These are phyloP conservation scores for Pythium sukuiense DNA, from an alignment of 352 stramenopile species.

Conservation along the genomic window DNA sequence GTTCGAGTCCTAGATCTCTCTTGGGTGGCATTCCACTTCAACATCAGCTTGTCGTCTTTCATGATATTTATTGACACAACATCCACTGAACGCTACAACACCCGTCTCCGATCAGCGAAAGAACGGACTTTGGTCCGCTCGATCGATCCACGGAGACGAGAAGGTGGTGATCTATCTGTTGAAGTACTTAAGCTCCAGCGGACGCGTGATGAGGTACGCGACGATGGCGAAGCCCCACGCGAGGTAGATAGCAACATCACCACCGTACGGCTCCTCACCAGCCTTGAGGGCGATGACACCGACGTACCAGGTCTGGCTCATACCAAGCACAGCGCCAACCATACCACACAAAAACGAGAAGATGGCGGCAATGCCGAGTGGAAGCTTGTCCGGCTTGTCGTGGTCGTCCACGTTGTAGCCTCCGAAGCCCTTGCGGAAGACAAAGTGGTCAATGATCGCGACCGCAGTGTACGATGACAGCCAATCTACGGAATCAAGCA, in stretches of 20 bases:
- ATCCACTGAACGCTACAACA: too few relatives aligned
- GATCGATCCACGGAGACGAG: too few relatives aligned
- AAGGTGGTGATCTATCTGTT: constrained; percentile 18
- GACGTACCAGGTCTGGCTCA: constrained; percentile 54
- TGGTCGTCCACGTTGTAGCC: constrained; percentile 47
- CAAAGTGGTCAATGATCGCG: constrained; percentile 39
- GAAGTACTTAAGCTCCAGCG: constrained; percentile 48
- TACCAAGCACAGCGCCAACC: constrained; percentile 38
- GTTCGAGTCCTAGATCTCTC: too few relatives aligned
- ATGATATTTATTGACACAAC: too few relatives aligned
- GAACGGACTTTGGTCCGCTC: too few relatives aligned
- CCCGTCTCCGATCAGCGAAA: too few relatives aligned
- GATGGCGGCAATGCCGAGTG: constrained; percentile 38
- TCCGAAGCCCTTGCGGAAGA: constrained; percentile 44
- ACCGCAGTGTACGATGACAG: constrained; percentile 41
- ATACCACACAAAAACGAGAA: constrained; percentile 42
- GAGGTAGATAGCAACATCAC: constrained; percentile 44
- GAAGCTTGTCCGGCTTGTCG: constrained; percentile 43
- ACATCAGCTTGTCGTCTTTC: too few relatives aligned
- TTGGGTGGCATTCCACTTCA: too few relatives aligned
- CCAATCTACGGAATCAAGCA: constrained; percentile 28
- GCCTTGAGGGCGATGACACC: constrained; percentile 33
- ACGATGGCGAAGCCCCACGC: constrained; percentile 36
- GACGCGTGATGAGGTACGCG: constrained; percentile 38
- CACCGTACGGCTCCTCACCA: constrained; percentile 34